Conservation (phyloP, 257 asterid species). For the Jaltomata sinuosa region DNA sequence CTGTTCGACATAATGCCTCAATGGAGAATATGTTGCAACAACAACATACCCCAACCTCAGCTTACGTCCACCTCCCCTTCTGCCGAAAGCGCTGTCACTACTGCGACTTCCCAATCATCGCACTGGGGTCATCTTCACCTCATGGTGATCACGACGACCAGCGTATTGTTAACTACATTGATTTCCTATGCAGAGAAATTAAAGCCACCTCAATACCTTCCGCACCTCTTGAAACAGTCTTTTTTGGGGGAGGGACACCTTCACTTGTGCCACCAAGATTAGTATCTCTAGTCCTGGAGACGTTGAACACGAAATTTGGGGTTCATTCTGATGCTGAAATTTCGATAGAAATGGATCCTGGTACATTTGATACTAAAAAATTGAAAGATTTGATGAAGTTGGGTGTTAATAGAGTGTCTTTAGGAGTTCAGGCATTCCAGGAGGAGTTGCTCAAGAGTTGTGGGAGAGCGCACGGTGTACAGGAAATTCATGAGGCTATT, state of each 20-base stretch:
- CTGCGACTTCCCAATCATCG: constrained; percentile 91
- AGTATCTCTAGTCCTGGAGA: constrained; percentile 49
- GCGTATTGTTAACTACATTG: constrained; percentile 54
- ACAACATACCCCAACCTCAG: constrained; percentile 68
- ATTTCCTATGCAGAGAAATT: constrained; percentile 63
- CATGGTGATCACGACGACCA: constrained; percentile 45
- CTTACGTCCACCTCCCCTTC: constrained; percentile 93
- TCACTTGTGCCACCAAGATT: constrained; percentile 78
- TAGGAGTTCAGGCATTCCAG: constrained; percentile 93
- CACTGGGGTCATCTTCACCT: constrained; percentile 58
- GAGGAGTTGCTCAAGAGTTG: constrained; percentile 74
- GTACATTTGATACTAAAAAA: constrained; percentile 55
- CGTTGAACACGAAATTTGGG: constrained; percentile 51
- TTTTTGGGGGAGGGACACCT: constrained; percentile 95
- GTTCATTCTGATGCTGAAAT: constrained; percentile 62
- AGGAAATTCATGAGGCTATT: constrained; percentile 67
- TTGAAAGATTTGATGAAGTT: constrained; percentile 47
- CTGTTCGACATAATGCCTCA: constrained; percentile 76
- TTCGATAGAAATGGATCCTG: constrained; percentile 99
- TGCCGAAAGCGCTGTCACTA: constrained; percentile 96
- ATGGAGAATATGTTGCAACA: constrained; percentile 16
- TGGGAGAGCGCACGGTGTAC: constrained; percentile 87
- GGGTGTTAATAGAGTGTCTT: constrained; percentile 87
- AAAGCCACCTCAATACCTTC: constrained; percentile 35
- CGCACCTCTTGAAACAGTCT: constrained; percentile 78